Percentiles rank a stretch among this genome's conserved stretches.
Conservation (phyloP, 352 stramenopile species). For the Saprolegnia diclina region DNA sequence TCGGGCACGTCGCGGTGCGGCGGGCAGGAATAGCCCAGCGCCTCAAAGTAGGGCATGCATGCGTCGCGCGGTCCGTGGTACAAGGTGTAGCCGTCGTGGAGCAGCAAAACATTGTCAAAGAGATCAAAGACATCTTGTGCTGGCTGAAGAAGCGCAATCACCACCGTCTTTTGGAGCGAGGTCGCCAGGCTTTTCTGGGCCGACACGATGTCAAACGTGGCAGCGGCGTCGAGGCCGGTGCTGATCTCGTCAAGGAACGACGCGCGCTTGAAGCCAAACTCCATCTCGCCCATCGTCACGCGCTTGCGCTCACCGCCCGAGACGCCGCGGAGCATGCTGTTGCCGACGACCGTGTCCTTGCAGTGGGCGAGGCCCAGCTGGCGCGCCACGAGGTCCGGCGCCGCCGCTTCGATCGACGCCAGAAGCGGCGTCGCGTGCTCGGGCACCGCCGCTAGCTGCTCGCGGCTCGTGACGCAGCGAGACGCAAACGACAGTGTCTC, state of each 20-base stretch:
- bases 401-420: conserved; percentile 26
- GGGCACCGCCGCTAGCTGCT: not conserved
- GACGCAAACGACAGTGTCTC: conserved; percentile 52
- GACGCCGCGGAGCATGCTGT: conserved; percentile 57
- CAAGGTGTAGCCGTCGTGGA: conserved; percentile 77
- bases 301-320: conserved; percentile 87
- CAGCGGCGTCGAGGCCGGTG: conserved; percentile 49
- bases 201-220: conserved; percentile 43
- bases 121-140: conserved; percentile 81
- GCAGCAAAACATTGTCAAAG: conserved; percentile 88
- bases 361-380: conserved; percentile 45
- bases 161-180: conserved; percentile 29
- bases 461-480: conserved; percentile 22
- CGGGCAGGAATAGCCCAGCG: conserved; percentile 42
- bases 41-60: conserved; percentile 43
- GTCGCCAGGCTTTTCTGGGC: not conserved
- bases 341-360: conserved; percentile 56
- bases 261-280: conserved; percentile 68
- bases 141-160: conserved; percentile 73
- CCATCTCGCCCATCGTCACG: conserved; percentile 84
- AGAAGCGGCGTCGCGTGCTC: not conserved
- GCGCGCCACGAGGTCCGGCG: conserved; percentile 27
- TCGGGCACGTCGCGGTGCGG: conserved; percentile 46
- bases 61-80: conserved; percentile 42
- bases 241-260: conserved; percentile 78